These are phyloP conservation scores for Talaromyces sp. DNA, from an alignment of 2,329 filamentous ascomycete species.

Conservation along the genomic window DNA sequence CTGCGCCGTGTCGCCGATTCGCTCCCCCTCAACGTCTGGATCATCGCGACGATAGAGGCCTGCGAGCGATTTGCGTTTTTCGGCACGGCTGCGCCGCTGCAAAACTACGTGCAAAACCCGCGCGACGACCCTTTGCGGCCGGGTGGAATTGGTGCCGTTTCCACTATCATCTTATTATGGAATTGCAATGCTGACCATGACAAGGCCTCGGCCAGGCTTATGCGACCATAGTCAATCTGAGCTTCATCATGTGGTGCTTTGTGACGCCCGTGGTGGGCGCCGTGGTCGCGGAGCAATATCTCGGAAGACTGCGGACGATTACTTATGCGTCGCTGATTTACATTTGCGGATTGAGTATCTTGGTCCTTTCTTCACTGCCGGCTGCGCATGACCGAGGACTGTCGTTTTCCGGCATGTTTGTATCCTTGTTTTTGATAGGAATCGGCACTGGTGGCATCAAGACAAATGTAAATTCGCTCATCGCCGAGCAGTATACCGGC, in stretches of 20 bases:
- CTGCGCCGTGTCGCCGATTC: neutral
- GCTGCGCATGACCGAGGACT: constrained; percentile 34
- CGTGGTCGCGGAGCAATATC: constrained; percentile 46
- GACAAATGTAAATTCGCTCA: constrained; percentile 48
- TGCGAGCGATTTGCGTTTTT: constrained; percentile 9
- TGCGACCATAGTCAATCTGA: constrained; percentile 6
- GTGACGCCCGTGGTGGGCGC: constrained; percentile 46
- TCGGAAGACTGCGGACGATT: constrained; percentile 49
- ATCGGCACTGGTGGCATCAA: constrained; percentile 60
- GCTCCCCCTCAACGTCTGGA: neutral
- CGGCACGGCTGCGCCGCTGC: constrained; percentile 3
- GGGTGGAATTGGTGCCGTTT: constrained; percentile 2
- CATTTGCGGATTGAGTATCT: constrained; percentile 44
- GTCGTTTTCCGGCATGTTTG: constrained; percentile 39
- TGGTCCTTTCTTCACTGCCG: constrained; percentile 44
- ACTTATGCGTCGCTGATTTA: constrained; percentile 47
- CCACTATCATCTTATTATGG: too few relatives aligned
- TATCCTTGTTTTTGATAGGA: constrained; percentile 51
- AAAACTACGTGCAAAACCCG: constrained; percentile 5
- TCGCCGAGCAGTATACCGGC: constrained; percentile 54
- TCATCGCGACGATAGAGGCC: constrained; percentile 9
- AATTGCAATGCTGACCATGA: neutral
- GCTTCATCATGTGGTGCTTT: constrained; percentile 40
- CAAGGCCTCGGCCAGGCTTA: constrained; percentile 2
- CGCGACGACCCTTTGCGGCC: neutral